These are phyloP conservation scores for Psilocybe cubensis DNA, from an alignment of 768 basidiomycete genomes.

Conservation along the genomic window DNA sequence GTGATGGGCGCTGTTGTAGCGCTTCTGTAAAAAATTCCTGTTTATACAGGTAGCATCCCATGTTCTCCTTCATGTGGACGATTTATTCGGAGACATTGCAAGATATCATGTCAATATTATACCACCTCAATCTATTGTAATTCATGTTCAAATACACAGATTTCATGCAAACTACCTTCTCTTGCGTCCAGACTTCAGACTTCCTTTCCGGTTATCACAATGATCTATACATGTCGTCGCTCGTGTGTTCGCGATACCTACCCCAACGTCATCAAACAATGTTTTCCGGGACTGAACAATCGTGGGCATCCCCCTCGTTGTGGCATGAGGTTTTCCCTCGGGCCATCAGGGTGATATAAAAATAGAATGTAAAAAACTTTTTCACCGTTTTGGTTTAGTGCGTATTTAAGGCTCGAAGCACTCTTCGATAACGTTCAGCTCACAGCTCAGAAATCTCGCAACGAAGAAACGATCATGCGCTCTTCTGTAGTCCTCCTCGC, in stretches of 20 bases:
- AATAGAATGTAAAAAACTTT: constrained; percentile 11
- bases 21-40: constrained; percentile 13
- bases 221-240: not conserved
- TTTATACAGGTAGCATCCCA: not conserved
- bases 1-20: constrained; percentile 24
- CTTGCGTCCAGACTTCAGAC: not conserved
- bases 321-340: not conserved
- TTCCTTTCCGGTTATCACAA: not conserved
- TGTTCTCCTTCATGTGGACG: not conserved
- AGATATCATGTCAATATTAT: not conserved
- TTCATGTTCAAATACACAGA: not conserved
- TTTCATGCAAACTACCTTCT: not conserved
- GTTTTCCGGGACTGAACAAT: not conserved
- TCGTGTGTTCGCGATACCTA: not conserved
- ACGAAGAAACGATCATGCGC: constrained; percentile 36
- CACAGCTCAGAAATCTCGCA: not conserved
- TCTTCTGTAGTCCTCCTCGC: constrained; percentile 25
- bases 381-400: not conserved
- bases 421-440: not conserved
- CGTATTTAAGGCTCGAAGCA: not conserved
- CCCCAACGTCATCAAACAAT: not conserved
- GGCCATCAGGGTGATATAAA: not conserved
- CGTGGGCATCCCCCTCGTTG: not conserved
- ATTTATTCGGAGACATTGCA: too few relatives aligned
- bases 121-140: not conserved